These are phyloP conservation scores for Cladosporium austrohemisphaericum DNA, from an alignment of 2,329 filamentous ascomycete species.

Conservation along the genomic window DNA sequence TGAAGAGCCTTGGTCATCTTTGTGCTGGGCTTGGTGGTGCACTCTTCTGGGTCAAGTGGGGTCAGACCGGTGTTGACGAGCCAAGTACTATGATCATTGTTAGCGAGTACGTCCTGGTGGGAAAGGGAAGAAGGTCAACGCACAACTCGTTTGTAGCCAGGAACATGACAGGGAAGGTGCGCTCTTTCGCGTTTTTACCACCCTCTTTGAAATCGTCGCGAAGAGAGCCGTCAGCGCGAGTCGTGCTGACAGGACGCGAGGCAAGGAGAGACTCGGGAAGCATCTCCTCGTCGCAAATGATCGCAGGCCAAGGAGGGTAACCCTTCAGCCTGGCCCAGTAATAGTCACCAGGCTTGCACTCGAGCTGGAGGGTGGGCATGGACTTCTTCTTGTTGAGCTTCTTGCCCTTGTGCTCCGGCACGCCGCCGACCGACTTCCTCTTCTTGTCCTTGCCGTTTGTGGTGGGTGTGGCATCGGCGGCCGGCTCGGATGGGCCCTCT, in stretches of 20 bases:
- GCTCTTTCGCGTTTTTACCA: constrained; percentile 78
- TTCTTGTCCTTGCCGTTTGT: constrained; percentile 33
- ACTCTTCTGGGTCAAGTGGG: constrained; percentile 68
- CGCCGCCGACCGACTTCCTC: constrained; percentile 60
- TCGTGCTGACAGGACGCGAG: constrained; percentile 78
- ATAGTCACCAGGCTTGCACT: constrained; percentile 86
- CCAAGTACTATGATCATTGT: constrained; percentile 66
- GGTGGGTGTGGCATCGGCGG: constrained; percentile 24
- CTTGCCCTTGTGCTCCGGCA: constrained; percentile 67
- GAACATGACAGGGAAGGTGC: constrained; percentile 94
- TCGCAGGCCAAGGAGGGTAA: constrained; percentile 88
- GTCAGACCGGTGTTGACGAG: constrained; percentile 78
- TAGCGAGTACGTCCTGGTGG: constrained; percentile 6
- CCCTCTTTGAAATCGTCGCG: constrained; percentile 82
- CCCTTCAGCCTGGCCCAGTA: constrained; percentile 93
- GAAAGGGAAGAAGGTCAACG: constrained; percentile 43
- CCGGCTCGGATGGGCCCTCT: constrained; percentile 19
- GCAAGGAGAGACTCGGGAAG: constrained; percentile 74
- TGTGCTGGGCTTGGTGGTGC: constrained; percentile 63
- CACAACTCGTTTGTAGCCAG: constrained; percentile 95
- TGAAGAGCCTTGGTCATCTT: constrained; percentile 79
- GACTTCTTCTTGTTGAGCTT: constrained; percentile 85
- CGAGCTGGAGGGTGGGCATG: constrained; percentile 61
- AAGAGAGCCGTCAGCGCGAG: constrained; percentile 77
- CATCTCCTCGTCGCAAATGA: constrained; percentile 93